phyloP scores from a whole-genome alignment of 2,329 filamentous ascomycete genomes.

The Aureobasidium namibiae region DNA sequence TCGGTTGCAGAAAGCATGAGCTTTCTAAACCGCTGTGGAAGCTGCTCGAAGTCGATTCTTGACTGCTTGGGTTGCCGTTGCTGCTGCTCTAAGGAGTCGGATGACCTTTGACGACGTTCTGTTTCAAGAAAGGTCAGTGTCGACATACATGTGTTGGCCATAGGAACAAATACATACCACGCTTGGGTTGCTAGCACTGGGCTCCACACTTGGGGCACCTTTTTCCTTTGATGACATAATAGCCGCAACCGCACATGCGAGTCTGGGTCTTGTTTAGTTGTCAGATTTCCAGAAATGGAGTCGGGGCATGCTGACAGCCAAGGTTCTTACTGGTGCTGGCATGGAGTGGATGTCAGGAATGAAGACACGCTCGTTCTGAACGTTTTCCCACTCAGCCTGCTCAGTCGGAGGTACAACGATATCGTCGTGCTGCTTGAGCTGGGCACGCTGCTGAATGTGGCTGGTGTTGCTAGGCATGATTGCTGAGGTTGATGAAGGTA shows the following conservation, averaged over 20 bases:
- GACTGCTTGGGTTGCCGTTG: background rate
- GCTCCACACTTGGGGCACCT: slow-evolving; percentile 25
- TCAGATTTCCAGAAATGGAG: background rate
- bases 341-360: slow-evolving; percentile 13
- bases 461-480: slow-evolving; percentile 4
- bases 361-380: background rate
- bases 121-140: background rate
- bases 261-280: slow-evolving; percentile 24
- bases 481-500: background rate
- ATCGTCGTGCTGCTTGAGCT: slow-evolving; percentile 20
- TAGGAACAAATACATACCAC: background rate
- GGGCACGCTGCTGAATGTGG: slow-evolving; percentile 1
- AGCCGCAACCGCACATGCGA: slow-evolving; percentile 24
- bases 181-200: slow-evolving; percentile 1
- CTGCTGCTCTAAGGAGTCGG: background rate
- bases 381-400: slow-evolving; percentile 20
- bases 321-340: background rate
- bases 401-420: background rate
- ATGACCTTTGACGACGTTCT: slow-evolving; percentile 10
- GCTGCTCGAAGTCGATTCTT: background rate
- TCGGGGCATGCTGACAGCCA: background rate
- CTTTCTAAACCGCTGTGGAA: background rate
- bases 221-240: slow-evolving; percentile 30
- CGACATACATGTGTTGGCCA: background rate
- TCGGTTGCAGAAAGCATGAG: background rate